Percentiles rank a stretch among this genome's conserved stretches.
phyloP scores from a whole-genome alignment of 1,284 basidiomycete genomes.

The Cronartium quercuum region DNA sequence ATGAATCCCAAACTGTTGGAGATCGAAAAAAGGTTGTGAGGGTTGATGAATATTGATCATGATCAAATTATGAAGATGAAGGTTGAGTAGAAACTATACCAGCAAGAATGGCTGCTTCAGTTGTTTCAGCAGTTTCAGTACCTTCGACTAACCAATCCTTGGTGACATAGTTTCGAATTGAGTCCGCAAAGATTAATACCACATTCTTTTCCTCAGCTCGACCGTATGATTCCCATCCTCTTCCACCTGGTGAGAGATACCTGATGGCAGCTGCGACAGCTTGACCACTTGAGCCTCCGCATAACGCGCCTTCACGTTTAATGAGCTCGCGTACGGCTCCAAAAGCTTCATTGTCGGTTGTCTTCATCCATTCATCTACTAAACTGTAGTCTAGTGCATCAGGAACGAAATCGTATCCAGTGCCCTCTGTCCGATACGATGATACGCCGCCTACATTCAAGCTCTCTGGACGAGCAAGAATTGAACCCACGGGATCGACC shows the following conservation, averaged over 20 bases:
- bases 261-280: constrained; percentile 68
- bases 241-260: constrained; percentile 64
- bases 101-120: neutral
- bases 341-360: constrained; percentile 73
- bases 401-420: constrained; percentile 85
- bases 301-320: constrained; percentile 75
- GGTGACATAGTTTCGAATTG: constrained; percentile 95
- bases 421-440: constrained; percentile 81
- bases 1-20: too few relatives aligned
- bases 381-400: constrained; percentile 58
- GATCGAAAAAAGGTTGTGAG: too few relatives aligned
- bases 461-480: constrained; percentile 66
- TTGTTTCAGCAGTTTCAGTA: constrained; percentile 28
- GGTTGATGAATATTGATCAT: too few relatives aligned
- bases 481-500: constrained; percentile 86
- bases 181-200: constrained; percentile 80
- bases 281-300: constrained; percentile 86
- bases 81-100: neutral
- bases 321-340: constrained; percentile 70
- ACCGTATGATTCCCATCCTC: constrained; percentile 61
- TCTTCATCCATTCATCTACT: constrained; percentile 75
- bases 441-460: constrained; percentile 57
- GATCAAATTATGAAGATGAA: too few relatives aligned
- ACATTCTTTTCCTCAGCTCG: constrained; percentile 72
- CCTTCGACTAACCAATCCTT: constrained; percentile 55